Conservation (phyloP, 2,329 filamentous ascomycete genomes). For the Emmonsiellopsis sp. region DNA sequence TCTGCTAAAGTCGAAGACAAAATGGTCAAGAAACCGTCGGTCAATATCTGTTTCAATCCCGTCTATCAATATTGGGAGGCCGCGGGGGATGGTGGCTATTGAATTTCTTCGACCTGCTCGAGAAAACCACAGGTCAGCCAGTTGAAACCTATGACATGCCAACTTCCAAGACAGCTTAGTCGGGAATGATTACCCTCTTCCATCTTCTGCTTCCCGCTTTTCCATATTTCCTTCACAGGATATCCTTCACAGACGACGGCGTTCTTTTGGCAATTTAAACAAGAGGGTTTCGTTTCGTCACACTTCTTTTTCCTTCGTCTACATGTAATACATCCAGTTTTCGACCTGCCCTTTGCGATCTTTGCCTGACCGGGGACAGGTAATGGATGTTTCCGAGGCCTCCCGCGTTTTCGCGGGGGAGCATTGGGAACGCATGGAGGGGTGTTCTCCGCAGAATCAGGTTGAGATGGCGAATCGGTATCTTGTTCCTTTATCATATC, state of each 20-base stretch:
- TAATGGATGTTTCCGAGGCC: slow-evolving; percentile 72
- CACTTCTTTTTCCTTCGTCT: slow-evolving; percentile 54
- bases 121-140: neutral
- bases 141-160: neutral
- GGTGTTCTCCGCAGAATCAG: slow-evolving; percentile 18
- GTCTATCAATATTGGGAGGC: slow-evolving; percentile 57
- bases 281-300: slow-evolving; percentile 36
- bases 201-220: slow-evolving; percentile 67
- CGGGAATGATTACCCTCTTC: slow-evolving; percentile 57
- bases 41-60: slow-evolving; percentile 75
- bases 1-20: slow-evolving; percentile 67
- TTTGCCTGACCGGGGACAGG: slow-evolving; percentile 56
- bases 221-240: slow-evolving; percentile 78
- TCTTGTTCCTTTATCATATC: slow-evolving; percentile 23
- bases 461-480: slow-evolving; percentile 21
- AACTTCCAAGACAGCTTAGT: neutral
- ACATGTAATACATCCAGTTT: slow-evolving; percentile 51
- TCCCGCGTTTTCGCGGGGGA: slow-evolving; percentile 56
- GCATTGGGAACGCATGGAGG: slow-evolving; percentile 7
- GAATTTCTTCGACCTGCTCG: slow-evolving; percentile 24
- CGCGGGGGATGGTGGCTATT: slow-evolving; percentile 30
- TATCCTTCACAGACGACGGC: slow-evolving; percentile 87
- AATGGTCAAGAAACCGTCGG: slow-evolving; percentile 73
- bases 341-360: slow-evolving; percentile 62
- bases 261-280: slow-evolving; percentile 83